Base-by-base conservation (phyloP, 164 flowering plant genomes). In the Brasenia schreberi region DNA sequence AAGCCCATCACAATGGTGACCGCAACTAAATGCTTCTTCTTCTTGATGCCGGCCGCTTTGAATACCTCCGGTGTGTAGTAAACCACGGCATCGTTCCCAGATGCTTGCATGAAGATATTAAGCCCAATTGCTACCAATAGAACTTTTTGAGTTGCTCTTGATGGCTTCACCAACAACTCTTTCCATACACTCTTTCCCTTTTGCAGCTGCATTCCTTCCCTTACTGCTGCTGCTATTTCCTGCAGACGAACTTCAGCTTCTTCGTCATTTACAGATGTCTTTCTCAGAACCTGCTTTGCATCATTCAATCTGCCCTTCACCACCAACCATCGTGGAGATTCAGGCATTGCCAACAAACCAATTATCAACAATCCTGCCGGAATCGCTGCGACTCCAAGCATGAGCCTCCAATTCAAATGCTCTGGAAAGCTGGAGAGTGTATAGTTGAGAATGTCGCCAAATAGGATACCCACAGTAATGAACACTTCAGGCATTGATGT, bases 91-190 rank as follows among this genome's bases (percentile, higher is more conserved):
- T 88, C 96, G 64, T 85, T 90, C 1, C 98, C 98, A 0, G 95
- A 84, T 0, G 96, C 96, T 69, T 90, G 98, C 96, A 85, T 84
- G 82, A 92, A 92, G 82, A 92, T 88, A 68, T 88, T 85, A 27
- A 93, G 77, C 0, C 97, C 98, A 0, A 93, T 75, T 0, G 96
- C 90, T 0, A 90, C 87, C 0, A 86, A 6, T 0, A 93, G 81
- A 18, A 88, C 82, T 59, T 89, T 77, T 2, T 84, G 78, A 5
- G 86, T 59, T 0, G 89, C 77, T 19, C 7, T 52, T 0, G 96
- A 65, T 0, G 96, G 96, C 10, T 39, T 66, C 5, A 76, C 16
- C 4, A 88, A 44, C 3, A 92, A 72, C 59, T 90, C 89, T 73
- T 67, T 88, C 97, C 97, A 93, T 0, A 76, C 90, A 0, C 88